phyloP scores from a whole-genome alignment of 805 yeast genomes.

The Zygosaccharomyces rouxii region DNA sequence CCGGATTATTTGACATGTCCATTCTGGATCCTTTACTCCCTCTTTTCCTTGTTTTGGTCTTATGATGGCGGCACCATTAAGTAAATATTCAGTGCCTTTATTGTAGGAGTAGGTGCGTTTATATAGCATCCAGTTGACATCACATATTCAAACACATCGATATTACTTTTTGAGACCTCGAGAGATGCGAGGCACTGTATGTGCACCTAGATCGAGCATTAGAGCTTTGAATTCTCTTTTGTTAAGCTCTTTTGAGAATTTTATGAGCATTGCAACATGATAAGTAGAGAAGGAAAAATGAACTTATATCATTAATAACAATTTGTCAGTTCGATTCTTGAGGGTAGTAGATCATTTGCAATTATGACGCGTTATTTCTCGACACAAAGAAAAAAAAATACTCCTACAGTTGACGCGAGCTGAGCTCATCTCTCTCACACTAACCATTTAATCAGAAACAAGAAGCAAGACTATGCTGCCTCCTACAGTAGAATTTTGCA shows the following conservation, averaged over 20 bases:
- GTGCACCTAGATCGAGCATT: background rate
- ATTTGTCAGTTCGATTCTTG: background rate
- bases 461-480: slow-evolving; percentile 19
- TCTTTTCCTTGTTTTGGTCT: too few relatives aligned
- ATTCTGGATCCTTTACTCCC: background rate
- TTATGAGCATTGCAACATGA: background rate
- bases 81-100: too few relatives aligned
- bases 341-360: background rate
- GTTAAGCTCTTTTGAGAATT: background rate
- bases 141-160: background rate
- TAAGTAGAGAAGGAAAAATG: background rate
- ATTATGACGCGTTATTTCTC: background rate
- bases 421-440: background rate
- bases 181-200: background rate
- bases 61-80: too few relatives aligned
- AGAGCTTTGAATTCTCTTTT: background rate
- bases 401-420: background rate
- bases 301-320: background rate
- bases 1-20: background rate
- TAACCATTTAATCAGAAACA: background rate
- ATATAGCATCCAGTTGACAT: background rate
- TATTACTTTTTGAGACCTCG: background rate
- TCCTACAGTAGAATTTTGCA: slow-evolving; percentile 28
- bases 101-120: background rate
- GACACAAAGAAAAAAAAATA: background rate